phyloP scores from a whole-genome alignment of 768 basidiomycete species.

The Sistotremastrum suecicum region DNA sequence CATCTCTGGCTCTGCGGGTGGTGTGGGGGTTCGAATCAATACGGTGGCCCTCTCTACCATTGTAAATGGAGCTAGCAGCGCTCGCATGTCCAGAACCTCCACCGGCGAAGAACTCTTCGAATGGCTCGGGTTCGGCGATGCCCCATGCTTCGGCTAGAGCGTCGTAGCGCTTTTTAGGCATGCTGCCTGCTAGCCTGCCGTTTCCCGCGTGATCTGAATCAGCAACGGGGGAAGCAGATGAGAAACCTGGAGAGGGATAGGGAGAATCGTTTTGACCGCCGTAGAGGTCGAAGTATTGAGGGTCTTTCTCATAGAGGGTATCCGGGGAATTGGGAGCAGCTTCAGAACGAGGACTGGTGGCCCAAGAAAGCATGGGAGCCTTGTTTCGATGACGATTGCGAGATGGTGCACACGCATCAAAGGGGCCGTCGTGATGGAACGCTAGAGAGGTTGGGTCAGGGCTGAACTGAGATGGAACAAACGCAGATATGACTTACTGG shows the following conservation, averaged over 20 bases:
- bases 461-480: conserved; percentile 1
- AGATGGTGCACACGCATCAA: conserved; percentile 84
- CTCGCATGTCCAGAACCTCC: conserved; percentile 43
- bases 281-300: conserved; percentile 1
- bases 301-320: too few species aligned
- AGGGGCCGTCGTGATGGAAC: conserved; percentile 88
- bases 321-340: conserved; percentile 5
- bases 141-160: conserved; percentile 90
- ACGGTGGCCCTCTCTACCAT: conserved; percentile 40
- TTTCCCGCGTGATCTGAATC: conserved; percentile 32
- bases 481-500: conserved; percentile 39
- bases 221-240: conserved; percentile 29
- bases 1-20: conserved; percentile 29
- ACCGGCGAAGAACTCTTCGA: conserved; percentile 79
- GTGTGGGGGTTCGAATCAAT: conserved; percentile 17
- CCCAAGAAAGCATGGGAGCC: conserved; percentile 79
- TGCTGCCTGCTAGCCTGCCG: not conserved
- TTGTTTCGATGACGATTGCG: conserved; percentile 68
- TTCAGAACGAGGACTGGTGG: conserved; percentile 12
- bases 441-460: conserved; percentile 27
- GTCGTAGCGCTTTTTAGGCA: conserved; percentile 73
- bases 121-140: conserved; percentile 84
- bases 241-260: conserved; percentile 38
- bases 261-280: conserved; percentile 21
- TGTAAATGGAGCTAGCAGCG: conserved; percentile 47